Evolutionary conservation across 1,284 basidiomycete species (phyloP).

Genomic region (Melampsora americana): DNA sequence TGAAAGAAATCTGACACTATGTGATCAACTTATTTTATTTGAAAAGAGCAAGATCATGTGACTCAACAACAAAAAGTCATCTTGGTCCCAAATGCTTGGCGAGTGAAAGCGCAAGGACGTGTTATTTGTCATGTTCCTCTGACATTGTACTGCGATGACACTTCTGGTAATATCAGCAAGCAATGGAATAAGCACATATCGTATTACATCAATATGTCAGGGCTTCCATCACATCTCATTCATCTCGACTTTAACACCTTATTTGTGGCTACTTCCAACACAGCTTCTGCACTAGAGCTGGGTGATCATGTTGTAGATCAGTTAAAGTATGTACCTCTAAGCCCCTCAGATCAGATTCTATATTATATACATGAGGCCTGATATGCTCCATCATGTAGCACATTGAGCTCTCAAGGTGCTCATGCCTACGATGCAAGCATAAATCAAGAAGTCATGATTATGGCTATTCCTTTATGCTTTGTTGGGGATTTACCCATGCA

Average conservation of each 20-base stretch:
- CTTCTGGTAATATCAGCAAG: slow-evolving; percentile 58
- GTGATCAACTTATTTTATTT: no score
- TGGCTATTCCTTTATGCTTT: background rate
- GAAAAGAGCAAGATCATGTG: no score
- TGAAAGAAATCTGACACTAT: no score
- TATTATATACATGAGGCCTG: no score
- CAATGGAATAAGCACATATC: slow-evolving; percentile 59
- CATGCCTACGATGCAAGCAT: background rate
- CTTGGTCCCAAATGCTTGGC: no score
- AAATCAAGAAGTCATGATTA: background rate
- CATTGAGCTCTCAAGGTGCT: background rate
- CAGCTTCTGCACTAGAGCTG: background rate
- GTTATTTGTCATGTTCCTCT: slow-evolving; percentile 49
- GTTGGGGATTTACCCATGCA: background rate
- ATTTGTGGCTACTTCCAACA: background rate
- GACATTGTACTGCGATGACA: slow-evolving; percentile 59
- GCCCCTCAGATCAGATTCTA: no score
- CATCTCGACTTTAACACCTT: slow-evolving; percentile 43
- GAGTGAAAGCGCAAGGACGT: no score
- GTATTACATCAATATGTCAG: slow-evolving; percentile 55
- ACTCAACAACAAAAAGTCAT: no score
- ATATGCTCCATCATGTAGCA: background rate
- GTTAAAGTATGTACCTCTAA: slow-evolving; percentile 1
- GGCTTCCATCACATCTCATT: slow-evolving; percentile 49
- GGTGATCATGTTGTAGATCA: slow-evolving; percentile 7